Conservation (phyloP, 257 asterid species). For the Ophiorrhiza pumila region DNA sequence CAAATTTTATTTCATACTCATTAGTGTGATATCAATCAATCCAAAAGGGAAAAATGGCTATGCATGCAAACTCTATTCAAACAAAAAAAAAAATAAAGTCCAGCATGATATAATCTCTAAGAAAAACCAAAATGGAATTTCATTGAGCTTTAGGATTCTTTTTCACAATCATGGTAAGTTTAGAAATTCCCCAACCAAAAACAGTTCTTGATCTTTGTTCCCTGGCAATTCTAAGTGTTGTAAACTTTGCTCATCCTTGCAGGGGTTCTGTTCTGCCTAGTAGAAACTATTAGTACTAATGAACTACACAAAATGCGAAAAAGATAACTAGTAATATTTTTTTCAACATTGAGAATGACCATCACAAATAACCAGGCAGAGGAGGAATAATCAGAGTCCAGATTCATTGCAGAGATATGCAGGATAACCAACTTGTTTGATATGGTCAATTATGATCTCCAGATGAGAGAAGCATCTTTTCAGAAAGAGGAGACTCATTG, state of each 20-base stretch:
- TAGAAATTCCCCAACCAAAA: too few relatives aligned
- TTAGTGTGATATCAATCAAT: too few relatives aligned
- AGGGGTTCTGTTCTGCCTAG: too few relatives aligned
- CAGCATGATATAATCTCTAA: not conserved
- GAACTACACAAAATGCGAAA: too few relatives aligned
- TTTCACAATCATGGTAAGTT: not conserved
- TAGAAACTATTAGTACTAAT: too few relatives aligned
- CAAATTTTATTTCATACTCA: too few relatives aligned
- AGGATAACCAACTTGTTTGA: not conserved
- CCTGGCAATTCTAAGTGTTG: too few relatives aligned
- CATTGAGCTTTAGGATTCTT: too few relatives aligned
- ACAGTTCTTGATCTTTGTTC: not conserved
- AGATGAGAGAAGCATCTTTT: not conserved
- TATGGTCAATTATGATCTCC: not conserved
- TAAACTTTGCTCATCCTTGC: too few relatives aligned
- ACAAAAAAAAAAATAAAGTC: not conserved
- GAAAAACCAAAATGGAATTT: not conserved
- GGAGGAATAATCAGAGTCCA: too few relatives aligned
- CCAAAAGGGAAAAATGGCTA: not conserved
- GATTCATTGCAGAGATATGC: not conserved
- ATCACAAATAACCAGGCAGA: too few relatives aligned
- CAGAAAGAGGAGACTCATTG: not conserved
- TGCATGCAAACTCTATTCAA: not conserved
- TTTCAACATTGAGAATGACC: not conserved
- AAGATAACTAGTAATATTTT: too few relatives aligned